Conservation (phyloP, 768 basidiomycete genomes). For the Amanita polypyramis region DNA sequence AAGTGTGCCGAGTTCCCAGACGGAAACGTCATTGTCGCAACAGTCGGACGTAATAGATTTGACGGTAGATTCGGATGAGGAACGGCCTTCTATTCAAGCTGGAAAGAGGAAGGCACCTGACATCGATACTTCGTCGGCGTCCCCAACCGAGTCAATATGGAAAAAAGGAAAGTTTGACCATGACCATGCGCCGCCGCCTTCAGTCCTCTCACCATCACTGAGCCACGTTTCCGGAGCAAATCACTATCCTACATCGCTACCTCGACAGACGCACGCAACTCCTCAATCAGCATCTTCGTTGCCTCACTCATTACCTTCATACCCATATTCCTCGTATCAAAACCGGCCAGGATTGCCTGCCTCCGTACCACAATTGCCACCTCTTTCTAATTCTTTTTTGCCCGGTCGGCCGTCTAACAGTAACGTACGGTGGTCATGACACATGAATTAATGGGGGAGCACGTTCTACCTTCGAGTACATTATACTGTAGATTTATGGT, state of each 20-base stretch:
- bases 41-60: slow-evolving; percentile 68
- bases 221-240: slow-evolving; percentile 1
- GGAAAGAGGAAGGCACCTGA: slow-evolving; percentile 56
- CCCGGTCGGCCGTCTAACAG: slow-evolving; percentile 9
- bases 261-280: neutral
- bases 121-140: slow-evolving; percentile 27
- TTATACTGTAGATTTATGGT: slow-evolving; percentile 1
- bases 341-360: slow-evolving; percentile 11
- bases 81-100: slow-evolving; percentile 22
- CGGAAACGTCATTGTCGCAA: slow-evolving; percentile 16
- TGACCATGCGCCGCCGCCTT: slow-evolving; percentile 6
- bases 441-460: slow-evolving; percentile 5
- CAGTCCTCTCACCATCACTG: slow-evolving; percentile 5
- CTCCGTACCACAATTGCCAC: neutral
- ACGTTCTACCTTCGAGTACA: neutral
- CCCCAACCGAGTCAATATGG: slow-evolving; percentile 62
- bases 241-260: slow-evolving; percentile 9
- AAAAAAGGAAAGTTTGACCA: slow-evolving; percentile 46
- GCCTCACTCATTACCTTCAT: slow-evolving; percentile 14
- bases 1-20: slow-evolving; percentile 19
- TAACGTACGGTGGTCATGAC: slow-evolving; percentile 11
- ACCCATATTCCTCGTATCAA: slow-evolving; percentile 10
- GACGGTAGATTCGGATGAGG: slow-evolving; percentile 73
- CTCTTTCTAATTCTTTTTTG: slow-evolving; percentile 18
- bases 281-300: slow-evolving; percentile 10